A percentile compares a stretch with the other conserved stretches of the same genome.
phyloP scores from a whole-genome alignment of 306 rosid genomes.

The Castanea mollissima region DNA sequence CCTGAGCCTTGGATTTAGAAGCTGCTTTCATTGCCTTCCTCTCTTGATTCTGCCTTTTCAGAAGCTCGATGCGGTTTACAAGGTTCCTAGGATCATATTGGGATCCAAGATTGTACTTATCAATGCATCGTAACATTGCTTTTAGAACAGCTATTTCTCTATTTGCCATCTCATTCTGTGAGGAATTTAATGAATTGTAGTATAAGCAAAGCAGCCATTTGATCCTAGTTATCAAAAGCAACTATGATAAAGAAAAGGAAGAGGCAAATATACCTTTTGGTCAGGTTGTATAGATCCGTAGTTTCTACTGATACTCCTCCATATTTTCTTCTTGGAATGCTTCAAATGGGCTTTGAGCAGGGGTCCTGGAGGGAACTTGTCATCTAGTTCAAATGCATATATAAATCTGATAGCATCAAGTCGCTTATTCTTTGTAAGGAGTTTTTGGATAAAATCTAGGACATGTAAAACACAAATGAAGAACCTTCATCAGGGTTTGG shows the following conservation, averaged over 20 bases:
- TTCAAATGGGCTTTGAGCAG: slow-evolving; percentile 29
- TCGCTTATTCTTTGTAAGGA: slow-evolving; percentile 31
- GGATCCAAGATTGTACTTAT: slow-evolving; percentile 28
- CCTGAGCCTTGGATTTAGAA: slow-evolving; percentile 1
- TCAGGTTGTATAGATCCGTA: too few relatives aligned
- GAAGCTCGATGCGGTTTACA: slow-evolving; percentile 18
- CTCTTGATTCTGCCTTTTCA: slow-evolving; percentile 23
- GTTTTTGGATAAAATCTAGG: slow-evolving; percentile 31
- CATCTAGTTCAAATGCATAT: slow-evolving; percentile 22
- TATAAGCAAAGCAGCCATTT: not conserved
- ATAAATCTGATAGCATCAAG: slow-evolving; percentile 37
- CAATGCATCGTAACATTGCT: slow-evolving; percentile 32
- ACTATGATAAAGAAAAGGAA: not conserved
- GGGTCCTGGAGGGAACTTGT: slow-evolving; percentile 40
- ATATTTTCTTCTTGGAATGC: slow-evolving; percentile 10
- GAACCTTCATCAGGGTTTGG: not conserved
- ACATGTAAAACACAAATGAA: not conserved
- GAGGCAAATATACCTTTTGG: slow-evolving; percentile 20
- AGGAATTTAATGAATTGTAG: not conserved
- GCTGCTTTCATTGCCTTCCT: slow-evolving; percentile 11
- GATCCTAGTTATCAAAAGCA: not conserved
- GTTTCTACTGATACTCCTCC: not conserved
- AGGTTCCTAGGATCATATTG: slow-evolving; percentile 28
- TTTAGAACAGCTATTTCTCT: slow-evolving; percentile 34
- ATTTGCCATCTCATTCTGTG: slow-evolving; percentile 32